A percentile compares a stretch with the other conserved stretches of the same genome.
Evolutionary conservation across 495 filamentous ascomycete genomes (phyloP).

Genomic region (Lophiotrema nucula): DNA sequence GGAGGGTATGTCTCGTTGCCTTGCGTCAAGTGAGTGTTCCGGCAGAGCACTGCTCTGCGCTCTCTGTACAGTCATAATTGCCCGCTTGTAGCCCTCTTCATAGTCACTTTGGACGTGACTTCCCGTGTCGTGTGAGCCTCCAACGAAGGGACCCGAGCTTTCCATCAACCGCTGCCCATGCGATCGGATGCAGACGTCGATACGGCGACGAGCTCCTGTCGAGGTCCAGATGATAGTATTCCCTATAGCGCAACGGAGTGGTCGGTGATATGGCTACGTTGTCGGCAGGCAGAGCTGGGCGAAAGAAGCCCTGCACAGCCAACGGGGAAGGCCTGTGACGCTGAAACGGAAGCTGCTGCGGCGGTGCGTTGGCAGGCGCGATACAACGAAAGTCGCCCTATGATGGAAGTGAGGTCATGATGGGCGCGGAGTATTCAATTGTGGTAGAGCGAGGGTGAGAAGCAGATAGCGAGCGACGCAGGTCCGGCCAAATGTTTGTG

Average conservation of each 20-base stretch:
- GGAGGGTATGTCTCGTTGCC: conserved; percentile 18
- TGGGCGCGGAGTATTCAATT: not conserved
- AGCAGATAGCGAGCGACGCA: conserved; percentile 7
- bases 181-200: not conserved
- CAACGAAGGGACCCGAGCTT: not conserved
- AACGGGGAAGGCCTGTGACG: conserved; percentile 14
- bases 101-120: not conserved
- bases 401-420: not conserved
- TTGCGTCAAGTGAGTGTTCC: not conserved
- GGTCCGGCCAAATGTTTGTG: conserved; percentile 17
- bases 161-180: conserved; percentile 17
- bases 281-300: not conserved
- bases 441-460: conserved; percentile 14
- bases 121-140: not conserved
- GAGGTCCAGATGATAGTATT: not conserved
- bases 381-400: not conserved
- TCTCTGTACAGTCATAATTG: conserved; percentile 1
- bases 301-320: not conserved
- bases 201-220: not conserved
- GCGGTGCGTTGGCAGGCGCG: conserved; percentile 16
- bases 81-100: conserved; percentile 1
- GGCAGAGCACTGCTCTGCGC: not conserved
- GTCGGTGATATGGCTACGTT: not conserved
- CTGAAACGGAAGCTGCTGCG: conserved; percentile 6
- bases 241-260: not conserved